Evolutionary conservation across 164 flowering plant genomes (phyloP).

Genomic region (Cinnamomum micranthum): DNA sequence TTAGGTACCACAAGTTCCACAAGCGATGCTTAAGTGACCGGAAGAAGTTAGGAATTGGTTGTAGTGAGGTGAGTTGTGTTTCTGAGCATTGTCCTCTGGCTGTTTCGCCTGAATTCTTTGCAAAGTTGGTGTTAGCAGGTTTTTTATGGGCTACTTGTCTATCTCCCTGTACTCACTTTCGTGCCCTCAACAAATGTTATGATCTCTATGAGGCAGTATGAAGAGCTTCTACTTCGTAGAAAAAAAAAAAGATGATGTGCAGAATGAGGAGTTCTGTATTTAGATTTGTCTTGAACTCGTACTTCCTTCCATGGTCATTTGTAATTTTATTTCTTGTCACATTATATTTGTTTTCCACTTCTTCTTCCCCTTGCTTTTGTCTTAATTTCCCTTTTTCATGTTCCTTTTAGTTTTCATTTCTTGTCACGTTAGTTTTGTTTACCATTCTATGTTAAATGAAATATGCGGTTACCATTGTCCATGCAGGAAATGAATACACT

Average conservation of each 20-base stretch:
- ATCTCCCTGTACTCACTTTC: background rate
- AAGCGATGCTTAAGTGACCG: slow-evolving; percentile 82
- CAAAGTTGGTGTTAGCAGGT: no score
- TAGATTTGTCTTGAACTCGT: background rate
- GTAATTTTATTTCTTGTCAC: no score
- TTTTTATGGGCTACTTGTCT: background rate
- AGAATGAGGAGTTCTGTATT: background rate
- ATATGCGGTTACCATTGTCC: background rate
- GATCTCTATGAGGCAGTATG: background rate
- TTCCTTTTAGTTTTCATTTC: no score
- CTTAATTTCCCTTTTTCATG: background rate
- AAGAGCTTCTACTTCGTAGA: background rate
- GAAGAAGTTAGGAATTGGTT: slow-evolving; percentile 84
- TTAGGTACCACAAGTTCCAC: slow-evolving; percentile 80
- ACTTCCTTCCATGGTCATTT: no score
- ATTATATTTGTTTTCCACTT: no score
- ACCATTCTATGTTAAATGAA: background rate
- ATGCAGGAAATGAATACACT: slow-evolving; percentile 98
- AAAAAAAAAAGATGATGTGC: background rate
- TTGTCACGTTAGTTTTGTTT: background rate
- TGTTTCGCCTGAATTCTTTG: background rate
- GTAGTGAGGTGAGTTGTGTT: slow-evolving; percentile 73
- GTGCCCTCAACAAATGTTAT: background rate
- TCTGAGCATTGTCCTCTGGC: background rate
- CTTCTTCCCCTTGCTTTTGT: background rate